phyloP scores from a whole-genome alignment of 2,329 filamentous ascomycete genomes.

The Lecanicillium sp. region DNA sequence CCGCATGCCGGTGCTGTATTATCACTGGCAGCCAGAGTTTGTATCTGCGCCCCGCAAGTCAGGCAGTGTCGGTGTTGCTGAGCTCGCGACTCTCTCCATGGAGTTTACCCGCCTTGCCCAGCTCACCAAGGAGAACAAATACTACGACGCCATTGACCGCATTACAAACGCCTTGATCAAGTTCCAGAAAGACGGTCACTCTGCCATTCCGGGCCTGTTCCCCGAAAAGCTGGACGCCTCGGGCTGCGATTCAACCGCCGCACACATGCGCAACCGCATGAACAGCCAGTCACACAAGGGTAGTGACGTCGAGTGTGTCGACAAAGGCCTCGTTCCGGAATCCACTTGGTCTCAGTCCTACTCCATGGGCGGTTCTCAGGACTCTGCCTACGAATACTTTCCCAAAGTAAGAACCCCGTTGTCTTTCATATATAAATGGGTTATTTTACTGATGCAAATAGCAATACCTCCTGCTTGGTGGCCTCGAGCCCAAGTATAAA shows the following conservation, averaged over 20 bases:
- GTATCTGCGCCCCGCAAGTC: conserved; percentile 60
- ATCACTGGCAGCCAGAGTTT: conserved; percentile 65
- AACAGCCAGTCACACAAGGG: conserved; percentile 30
- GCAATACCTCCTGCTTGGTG: conserved; percentile 67
- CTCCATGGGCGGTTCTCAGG: conserved; percentile 59
- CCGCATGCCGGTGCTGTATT: conserved; percentile 80
- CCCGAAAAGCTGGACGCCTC: conserved; percentile 71
- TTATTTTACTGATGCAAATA: conserved; percentile 38
- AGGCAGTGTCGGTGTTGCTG: conserved; percentile 53
- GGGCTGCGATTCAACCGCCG: conserved; percentile 61
- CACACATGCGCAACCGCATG: conserved; percentile 22
- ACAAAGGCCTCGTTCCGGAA: conserved; percentile 51
- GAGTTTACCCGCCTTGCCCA: conserved; percentile 89
- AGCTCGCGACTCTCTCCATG: conserved; percentile 73
- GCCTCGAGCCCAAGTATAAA: conserved; percentile 64
- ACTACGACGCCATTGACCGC: conserved; percentile 83
- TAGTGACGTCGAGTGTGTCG: conserved; percentile 44
- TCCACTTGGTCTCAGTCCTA: conserved; percentile 42
- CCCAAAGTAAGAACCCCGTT: conserved; percentile 41
- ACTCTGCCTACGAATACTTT: conserved; percentile 68
- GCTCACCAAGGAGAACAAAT: conserved; percentile 72
- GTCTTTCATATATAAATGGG: not conserved
- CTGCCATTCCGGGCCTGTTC: conserved; percentile 71
- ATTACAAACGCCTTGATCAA: conserved; percentile 75
- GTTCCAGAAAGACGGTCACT: conserved; percentile 59